Base-by-base conservation (phyloP, 2,329 filamentous ascomycete species). In the Sarocladiaceae sp. region DNA sequence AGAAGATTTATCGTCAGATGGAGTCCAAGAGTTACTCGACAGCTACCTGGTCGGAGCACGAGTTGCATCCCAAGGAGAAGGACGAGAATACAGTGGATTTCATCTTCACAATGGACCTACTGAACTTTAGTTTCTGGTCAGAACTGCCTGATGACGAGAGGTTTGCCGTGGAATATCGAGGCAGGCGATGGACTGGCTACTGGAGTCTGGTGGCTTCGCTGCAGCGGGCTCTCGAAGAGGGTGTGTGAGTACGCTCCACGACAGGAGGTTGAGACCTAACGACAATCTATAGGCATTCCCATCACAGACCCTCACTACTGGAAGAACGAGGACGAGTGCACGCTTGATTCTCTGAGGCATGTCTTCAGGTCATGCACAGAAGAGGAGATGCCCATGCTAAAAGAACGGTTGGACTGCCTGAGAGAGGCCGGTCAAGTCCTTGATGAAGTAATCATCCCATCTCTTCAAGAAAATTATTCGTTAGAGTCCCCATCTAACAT, bases 111-210 rank as follows among this genome's bases (percentile, higher is more conserved):
- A 95, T 98, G 88, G 93, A 98, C 61, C 64, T 98, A 21, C 69
- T 98, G 42, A 98, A 98, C 61, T 98, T 97, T 60, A 94, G 84
- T 18, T 98, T 98, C 63, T 98, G 93, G 93, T 94, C 88, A 12
- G 83, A 87, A 43, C 59, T 66, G 34, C 63, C 70, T 0, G 82
- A 85, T 10, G 74, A 80, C 4, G 81, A 91, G 55, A 75, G 88
- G 10, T 98, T 91, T 62, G 77, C 85, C 9, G 76, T 98, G 33
- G 82, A 87, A 46, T 97, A 96, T 63, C 77, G 76, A 35, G 89
- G 80, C 21, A 83, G 79, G 62, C 79, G 66, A 46, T 97, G 89
- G 88, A 96, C 89, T 0, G 93, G 93, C 3, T 98, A 98, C 64
- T 95, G 87, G 83, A 95, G 89, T 61, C 67, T 98, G 45, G 88